Conservation (phyloP, 2,329 filamentous ascomycete genomes). For the Aulographum hederae region DNA sequence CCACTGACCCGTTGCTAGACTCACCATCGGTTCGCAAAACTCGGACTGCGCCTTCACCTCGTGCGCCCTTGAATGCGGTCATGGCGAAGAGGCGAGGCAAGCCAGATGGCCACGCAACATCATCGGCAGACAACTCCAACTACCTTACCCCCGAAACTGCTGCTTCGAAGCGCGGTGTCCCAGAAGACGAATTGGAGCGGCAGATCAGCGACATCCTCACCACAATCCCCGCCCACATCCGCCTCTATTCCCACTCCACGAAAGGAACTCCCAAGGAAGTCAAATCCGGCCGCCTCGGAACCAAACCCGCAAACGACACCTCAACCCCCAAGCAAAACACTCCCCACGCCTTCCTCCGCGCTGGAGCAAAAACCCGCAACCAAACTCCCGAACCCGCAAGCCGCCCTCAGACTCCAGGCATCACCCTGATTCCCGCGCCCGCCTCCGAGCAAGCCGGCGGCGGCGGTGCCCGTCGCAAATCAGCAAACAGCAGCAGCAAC, state of each 20-base stretch:
- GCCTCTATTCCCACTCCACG: too few relatives aligned
- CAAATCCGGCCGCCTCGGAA: too few relatives aligned
- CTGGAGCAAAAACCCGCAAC: not conserved
- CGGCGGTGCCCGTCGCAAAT: not conserved
- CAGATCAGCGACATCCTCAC: slow-evolving; percentile 6
- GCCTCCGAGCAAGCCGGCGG: not conserved
- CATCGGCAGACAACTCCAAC: not conserved
- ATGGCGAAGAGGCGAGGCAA: not conserved
- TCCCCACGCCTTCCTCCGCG: not conserved
- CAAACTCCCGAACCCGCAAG: not conserved
- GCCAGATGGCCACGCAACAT: not conserved
- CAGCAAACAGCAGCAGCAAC: not conserved
- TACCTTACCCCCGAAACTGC: too few relatives aligned
- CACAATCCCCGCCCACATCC: slow-evolving; percentile 63
- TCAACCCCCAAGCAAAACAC: too few relatives aligned
- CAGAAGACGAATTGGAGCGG: slow-evolving; percentile 1
- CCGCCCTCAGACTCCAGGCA: slow-evolving; percentile 14
- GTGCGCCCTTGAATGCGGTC: not conserved
- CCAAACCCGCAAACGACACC: too few relatives aligned
- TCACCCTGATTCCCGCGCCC: slow-evolving; percentile 4
- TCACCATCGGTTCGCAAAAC: not conserved
- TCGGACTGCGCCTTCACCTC: not conserved
- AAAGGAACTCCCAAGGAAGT: too few relatives aligned
- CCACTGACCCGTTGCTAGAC: not conserved
- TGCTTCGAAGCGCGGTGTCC: too few relatives aligned